phyloP scores from a whole-genome alignment of 371 early-diverging fungal genomes.

The Rhizomucor pusillus region DNA sequence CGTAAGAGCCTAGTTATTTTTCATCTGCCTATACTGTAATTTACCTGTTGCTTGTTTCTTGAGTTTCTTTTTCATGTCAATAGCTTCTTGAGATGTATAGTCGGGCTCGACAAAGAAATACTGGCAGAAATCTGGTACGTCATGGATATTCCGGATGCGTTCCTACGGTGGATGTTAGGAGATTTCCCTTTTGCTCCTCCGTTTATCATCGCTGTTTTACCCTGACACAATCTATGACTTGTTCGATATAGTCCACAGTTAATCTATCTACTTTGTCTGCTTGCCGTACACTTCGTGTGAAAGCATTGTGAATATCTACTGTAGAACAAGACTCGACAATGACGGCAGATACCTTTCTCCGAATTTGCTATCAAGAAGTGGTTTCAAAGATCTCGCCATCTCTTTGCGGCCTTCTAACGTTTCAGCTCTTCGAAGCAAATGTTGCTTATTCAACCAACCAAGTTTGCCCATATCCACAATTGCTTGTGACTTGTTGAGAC shows the following conservation, averaged over 20 bases:
- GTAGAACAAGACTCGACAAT: neutral
- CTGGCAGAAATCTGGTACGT: constrained; percentile 54
- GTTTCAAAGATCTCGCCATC: constrained; percentile 35
- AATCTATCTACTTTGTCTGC: constrained; percentile 21
- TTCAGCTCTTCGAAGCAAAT: constrained; percentile 55
- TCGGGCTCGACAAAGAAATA: constrained; percentile 61
- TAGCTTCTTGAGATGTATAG: constrained; percentile 49
- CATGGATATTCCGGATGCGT: constrained; percentile 56
- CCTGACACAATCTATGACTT: constrained; percentile 33
- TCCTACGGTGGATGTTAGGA: constrained; percentile 26
- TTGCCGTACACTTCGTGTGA: constrained; percentile 5
- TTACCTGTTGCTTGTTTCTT: constrained; percentile 41
- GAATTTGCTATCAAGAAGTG: constrained; percentile 25
- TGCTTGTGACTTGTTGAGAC: constrained; percentile 74
- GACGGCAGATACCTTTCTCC: constrained; percentile 6
- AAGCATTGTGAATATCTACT: too few species aligned
- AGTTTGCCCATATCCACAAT: constrained; percentile 78
- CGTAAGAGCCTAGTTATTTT: neutral
- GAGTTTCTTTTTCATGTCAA: constrained; percentile 41
- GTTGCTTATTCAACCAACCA: constrained; percentile 84
- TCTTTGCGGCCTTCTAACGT: constrained; percentile 41
- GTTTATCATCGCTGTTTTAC: constrained; percentile 36
- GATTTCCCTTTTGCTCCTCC: neutral
- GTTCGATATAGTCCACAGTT: constrained; percentile 36
- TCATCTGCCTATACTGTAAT: neutral